Percentiles rank a stretch among this genome's conserved stretches.
phyloP scores from a whole-genome alignment of 1,284 basidiomycete genomes.

The Trametes polyzona region DNA sequence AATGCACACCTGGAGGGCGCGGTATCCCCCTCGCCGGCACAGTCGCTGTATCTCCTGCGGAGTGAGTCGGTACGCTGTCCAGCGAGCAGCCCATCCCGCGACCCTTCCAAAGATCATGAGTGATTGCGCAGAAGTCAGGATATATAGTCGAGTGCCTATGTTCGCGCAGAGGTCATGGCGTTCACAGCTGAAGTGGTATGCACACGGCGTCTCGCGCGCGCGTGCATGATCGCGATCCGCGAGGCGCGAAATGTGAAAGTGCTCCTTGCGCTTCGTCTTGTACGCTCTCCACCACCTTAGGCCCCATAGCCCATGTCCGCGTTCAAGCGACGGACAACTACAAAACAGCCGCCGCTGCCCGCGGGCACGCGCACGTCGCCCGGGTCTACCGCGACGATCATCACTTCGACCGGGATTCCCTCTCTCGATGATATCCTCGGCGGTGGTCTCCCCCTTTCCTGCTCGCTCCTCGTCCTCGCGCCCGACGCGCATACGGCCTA shows the following conservation, averaged over 20 bases:
- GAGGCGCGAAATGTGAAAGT: not conserved
- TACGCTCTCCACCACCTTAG: not conserved
- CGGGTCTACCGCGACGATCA: constrained; percentile 59
- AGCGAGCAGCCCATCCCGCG: not conserved
- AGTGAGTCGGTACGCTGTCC: not conserved
- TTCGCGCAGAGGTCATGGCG: not conserved
- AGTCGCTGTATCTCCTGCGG: not conserved
- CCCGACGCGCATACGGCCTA: constrained; percentile 88
- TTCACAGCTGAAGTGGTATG: not conserved
- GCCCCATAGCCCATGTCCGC: constrained; percentile 65
- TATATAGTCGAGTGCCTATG: not conserved
- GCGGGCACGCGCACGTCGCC: constrained; percentile 71
- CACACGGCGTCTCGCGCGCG: not conserved
- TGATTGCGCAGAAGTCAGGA: not conserved
- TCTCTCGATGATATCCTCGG: constrained; percentile 97
- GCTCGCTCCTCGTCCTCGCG: constrained; percentile 72
- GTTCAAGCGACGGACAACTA: constrained; percentile 74
- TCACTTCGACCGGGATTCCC: constrained; percentile 88
- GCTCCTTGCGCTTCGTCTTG: too few species aligned
- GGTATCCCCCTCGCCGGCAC: not conserved
- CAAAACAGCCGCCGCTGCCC: constrained; percentile 45
- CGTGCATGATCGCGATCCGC: not conserved
- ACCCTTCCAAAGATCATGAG: not conserved
- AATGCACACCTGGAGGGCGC: constrained; percentile 7
- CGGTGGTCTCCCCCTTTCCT: constrained; percentile 89